Base-by-base conservation (phyloP, 306 rosid genomes). In the Rosa multiflora region DNA sequence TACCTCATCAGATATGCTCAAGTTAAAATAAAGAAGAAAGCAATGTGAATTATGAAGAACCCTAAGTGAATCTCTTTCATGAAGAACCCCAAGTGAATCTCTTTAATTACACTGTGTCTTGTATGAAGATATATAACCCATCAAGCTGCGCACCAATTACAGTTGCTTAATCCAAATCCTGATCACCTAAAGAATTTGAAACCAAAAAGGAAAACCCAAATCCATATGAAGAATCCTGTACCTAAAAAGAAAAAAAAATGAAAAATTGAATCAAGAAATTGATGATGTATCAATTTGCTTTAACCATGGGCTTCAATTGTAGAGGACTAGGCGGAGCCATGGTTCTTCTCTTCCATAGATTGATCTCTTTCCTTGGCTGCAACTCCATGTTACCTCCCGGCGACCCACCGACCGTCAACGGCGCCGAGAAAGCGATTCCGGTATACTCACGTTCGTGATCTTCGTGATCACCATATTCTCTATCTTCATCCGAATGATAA, bases 321-420 rank as follows among this genome's bases (percentile, higher is more conserved):
- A 93, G 94, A 70, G 90, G 92, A 20, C 78, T 86, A 0, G 94
- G 97, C 10, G 91, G 94, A 76, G 86, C 87, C 97, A 89, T 87
- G 26, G 96, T 87, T 80, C 97, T 91, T 82, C 97, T 89, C 88
- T 89, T 91, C 97, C 97, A 93, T 1, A 93, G 83, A 81, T 96
- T 96, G 21, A 96, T 87, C 75, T 93, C 98, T 78, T 93, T 96
- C 43, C 89, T 86, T 40, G 99, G 96, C 78, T 93, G 88, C 84
- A 91, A 73, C 70, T 88, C 80, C 43, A 67, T 48, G 4, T 67
- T 48, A 8, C 26, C 78, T 49, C 37, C 63, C 32, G 29, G 29
- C 26, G 48, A 37, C 13, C 82, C 85, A 43, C 87, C 90, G 18
- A 77, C 21, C 80, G 61, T 42, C 9, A 91, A 69, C 7, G 93